A percentile compares a stretch with the other conserved stretches of the same genome.
Conservation (phyloP, 73 alveolate species). For the Durusdinium trenchii region DNA sequence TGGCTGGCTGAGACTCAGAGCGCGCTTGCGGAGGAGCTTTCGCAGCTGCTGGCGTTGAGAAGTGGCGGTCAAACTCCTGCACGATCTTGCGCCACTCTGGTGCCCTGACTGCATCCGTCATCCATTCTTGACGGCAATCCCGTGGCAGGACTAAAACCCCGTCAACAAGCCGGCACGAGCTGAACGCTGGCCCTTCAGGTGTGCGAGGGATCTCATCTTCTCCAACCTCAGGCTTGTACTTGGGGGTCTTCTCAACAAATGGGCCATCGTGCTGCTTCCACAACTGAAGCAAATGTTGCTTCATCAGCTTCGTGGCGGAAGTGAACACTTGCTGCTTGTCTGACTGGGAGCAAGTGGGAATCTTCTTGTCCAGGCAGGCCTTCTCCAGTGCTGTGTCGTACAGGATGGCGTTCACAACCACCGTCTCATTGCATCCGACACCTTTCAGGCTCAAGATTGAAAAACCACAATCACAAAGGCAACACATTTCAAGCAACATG, state of each 20-base stretch:
- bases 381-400: slow-evolving; percentile 19
- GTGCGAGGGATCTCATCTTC: neutral
- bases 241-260: neutral
- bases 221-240: neutral
- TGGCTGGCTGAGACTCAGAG: no score
- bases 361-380: slow-evolving; percentile 1
- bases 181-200: neutral
- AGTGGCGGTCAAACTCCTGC: neutral
- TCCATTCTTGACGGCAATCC: neutral
- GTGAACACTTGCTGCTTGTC: neutral
- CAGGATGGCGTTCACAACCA: neutral
- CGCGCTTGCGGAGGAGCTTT: neutral
- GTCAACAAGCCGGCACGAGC: neutral
- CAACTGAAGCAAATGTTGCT: neutral
- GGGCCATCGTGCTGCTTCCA: neutral
- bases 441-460: no score
- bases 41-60: neutral
- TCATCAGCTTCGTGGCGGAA: neutral
- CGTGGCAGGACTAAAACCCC: neutral
- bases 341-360: neutral
- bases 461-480: no score
- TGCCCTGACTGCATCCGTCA: neutral
- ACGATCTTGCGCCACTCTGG: neutral
- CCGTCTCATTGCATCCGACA: no score
- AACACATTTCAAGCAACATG: no score